Evolutionary conservation across 2,329 filamentous ascomycete species (phyloP).

Genomic region (Sphaceloma murrayae): DNA sequence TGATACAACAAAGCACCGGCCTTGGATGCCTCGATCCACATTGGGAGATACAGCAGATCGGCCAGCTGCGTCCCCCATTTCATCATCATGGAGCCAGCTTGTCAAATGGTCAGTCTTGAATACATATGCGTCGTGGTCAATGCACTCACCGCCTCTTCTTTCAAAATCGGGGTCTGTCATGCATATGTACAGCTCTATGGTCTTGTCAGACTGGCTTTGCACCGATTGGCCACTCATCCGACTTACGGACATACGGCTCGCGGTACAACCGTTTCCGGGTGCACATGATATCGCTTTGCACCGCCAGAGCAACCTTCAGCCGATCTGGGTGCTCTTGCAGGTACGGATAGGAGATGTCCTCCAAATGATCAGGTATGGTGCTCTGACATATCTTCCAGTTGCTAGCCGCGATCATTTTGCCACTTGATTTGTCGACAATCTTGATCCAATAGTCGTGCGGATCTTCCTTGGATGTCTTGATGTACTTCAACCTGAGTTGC

Average conservation of each 20-base stretch:
- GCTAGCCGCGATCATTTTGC: constrained; percentile 25
- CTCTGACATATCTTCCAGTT: constrained; percentile 26
- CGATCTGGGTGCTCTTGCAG: constrained; percentile 17
- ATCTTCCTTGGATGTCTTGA: constrained; percentile 20
- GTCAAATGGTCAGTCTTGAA: not conserved
- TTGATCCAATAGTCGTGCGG: constrained; percentile 26
- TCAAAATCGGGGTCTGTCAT: constrained; percentile 31
- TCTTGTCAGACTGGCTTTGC: not conserved
- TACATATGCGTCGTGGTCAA: not conserved
- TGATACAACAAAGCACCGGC: constrained; percentile 24
- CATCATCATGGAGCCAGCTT: constrained; percentile 30
- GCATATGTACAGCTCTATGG: constrained; percentile 28
- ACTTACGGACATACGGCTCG: constrained; percentile 21
- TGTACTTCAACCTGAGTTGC: constrained; percentile 16
- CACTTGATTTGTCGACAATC: constrained; percentile 23
- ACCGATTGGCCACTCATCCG: not conserved
- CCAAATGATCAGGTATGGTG: constrained; percentile 17
- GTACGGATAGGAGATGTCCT: constrained; percentile 14
- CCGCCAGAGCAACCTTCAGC: constrained; percentile 6
- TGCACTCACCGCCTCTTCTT: constrained; percentile 24
- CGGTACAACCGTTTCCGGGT: constrained; percentile 16
- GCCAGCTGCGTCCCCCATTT: constrained; percentile 32
- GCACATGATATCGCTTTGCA: constrained; percentile 16
- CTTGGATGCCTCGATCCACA: constrained; percentile 25
- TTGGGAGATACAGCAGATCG: constrained; percentile 26